Evolutionary conservation across 139 green algal genomes (phyloP), one percentile per base, ranked within the genome.

Genomic region (Marvania coccoides): DNA sequence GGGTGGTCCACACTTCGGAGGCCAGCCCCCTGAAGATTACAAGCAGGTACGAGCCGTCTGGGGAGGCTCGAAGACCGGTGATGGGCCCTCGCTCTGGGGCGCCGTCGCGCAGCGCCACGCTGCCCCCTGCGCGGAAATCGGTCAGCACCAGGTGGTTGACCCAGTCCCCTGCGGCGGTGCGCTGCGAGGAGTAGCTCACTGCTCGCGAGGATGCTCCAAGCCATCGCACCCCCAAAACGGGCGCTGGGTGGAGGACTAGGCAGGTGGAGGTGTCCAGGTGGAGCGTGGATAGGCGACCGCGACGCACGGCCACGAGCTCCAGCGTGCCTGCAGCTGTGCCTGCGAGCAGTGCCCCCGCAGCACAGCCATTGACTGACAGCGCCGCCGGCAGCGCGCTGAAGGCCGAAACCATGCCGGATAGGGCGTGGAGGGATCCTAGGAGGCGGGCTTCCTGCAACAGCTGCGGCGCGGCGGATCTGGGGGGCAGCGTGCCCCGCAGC

Each of bases 1-100:
- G 65, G 54, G 87, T 83, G 29, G 71, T 62, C 88, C 88, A 95
- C 26, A 94, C 78, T 76, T 95, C 88, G 28, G 83, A 80, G 10
- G 88, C 83, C 2, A 81, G 76, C 0, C 76, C 81, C 38, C 81
- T 85, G 55, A 87, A 57, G 23, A 85, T 51, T 34, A 95, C 39
- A 19, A 95, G 76, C 29, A 94, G 58, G 64, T 95, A 84, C 24
- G 65, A 53, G 35, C 88, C 88, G 9, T 65, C 75, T 7, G 85
- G 76, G 0, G 85, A 90, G 7, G 76, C 76, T 1, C 85, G 64
- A 47, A 95, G 58, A 7, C 81, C 83, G 19, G 84, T 36, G 65
- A 94, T 73, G 1, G 73, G 78, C 6, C 51, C 42, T 0, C 53
- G 30, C 47, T 94, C 87, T 2, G 51, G 30, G 26, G 55, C 30